Evolutionary conservation across 805 yeast genomes (phyloP).

Genomic region (Yamadazyma ubonensis): DNA sequence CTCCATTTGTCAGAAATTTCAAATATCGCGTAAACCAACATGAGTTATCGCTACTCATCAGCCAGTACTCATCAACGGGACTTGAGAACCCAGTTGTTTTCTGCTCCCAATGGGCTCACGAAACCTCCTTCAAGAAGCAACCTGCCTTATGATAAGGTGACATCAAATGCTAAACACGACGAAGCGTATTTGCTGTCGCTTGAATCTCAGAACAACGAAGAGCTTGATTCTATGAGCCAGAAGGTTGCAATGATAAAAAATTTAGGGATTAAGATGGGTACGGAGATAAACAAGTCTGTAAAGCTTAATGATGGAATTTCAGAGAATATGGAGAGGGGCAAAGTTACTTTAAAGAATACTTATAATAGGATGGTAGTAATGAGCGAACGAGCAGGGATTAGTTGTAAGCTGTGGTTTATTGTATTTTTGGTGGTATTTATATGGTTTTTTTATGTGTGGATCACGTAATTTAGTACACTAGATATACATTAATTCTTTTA

Average conservation of each 20-base stretch:
- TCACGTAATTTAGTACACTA: slow-evolving; percentile 8
- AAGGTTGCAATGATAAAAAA: slow-evolving; percentile 42
- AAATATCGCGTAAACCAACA: slow-evolving; percentile 5
- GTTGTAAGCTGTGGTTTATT: slow-evolving; percentile 45
- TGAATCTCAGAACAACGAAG: slow-evolving; percentile 44
- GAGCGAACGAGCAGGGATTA: slow-evolving; percentile 47
- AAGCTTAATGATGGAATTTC: slow-evolving; percentile 42
- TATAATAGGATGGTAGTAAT: slow-evolving; percentile 43
- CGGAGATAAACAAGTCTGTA: slow-evolving; percentile 42
- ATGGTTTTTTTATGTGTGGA: slow-evolving; percentile 46
- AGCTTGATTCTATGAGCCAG: slow-evolving; percentile 39
- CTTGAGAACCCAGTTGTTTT: slow-evolving; percentile 40
- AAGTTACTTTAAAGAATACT: slow-evolving; percentile 40
- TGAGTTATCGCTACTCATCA: slow-evolving; percentile 30
- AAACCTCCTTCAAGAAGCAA: slow-evolving; percentile 24
- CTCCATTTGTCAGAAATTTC: not conserved
- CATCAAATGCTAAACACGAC: slow-evolving; percentile 35
- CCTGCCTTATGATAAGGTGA: slow-evolving; percentile 39
- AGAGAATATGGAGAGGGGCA: slow-evolving; percentile 39
- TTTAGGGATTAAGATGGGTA: slow-evolving; percentile 43
- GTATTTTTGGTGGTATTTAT: slow-evolving; percentile 36
- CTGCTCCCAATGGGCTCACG: slow-evolving; percentile 20
- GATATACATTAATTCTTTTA: not conserved
- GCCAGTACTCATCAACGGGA: slow-evolving; percentile 44
- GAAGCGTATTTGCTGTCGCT: slow-evolving; percentile 43